Evolutionary conservation across 768 basidiomycete genomes (phyloP).

Genomic region (Kwoniella pini): DNA sequence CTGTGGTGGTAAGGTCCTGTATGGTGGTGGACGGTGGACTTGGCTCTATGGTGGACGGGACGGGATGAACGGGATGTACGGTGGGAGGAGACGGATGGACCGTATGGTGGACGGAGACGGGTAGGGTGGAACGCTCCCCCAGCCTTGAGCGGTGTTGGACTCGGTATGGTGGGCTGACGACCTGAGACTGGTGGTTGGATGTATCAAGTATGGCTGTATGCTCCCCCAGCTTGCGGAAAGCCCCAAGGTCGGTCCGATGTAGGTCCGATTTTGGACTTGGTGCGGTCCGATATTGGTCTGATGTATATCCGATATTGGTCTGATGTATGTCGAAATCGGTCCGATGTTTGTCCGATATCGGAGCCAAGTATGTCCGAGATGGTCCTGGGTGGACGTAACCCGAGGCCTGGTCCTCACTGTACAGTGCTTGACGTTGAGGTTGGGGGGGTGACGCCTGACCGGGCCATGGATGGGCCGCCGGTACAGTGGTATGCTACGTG

Average conservation of each 20-base stretch:
- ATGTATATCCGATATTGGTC: no score
- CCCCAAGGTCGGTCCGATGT: no score
- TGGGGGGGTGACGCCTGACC: no score
- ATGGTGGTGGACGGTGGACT: not conserved
- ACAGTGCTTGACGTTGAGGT: no score
- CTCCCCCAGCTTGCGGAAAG: no score
- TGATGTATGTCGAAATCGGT: no score
- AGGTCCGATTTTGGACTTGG: not conserved
- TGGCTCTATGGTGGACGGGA: not conserved
- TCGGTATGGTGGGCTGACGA: not conserved
- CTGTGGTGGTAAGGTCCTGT: not conserved
- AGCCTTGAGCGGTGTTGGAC: not conserved
- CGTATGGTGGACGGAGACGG: no score
- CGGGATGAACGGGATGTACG: conserved; percentile 21
- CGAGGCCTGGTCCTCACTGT: not conserved
- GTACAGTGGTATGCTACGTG: no score
- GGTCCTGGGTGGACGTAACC: not conserved
- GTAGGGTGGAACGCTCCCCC: not conserved
- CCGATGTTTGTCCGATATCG: not conserved
- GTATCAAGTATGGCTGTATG: no score
- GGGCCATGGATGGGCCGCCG: no score
- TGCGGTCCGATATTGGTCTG: no score
- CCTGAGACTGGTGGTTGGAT: not conserved
- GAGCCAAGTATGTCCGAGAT: not conserved
- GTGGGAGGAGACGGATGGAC: not conserved